Evolutionary conservation across 73 alveolate genomes (phyloP).

Genomic region (Paramecium sonneborni): DNA sequence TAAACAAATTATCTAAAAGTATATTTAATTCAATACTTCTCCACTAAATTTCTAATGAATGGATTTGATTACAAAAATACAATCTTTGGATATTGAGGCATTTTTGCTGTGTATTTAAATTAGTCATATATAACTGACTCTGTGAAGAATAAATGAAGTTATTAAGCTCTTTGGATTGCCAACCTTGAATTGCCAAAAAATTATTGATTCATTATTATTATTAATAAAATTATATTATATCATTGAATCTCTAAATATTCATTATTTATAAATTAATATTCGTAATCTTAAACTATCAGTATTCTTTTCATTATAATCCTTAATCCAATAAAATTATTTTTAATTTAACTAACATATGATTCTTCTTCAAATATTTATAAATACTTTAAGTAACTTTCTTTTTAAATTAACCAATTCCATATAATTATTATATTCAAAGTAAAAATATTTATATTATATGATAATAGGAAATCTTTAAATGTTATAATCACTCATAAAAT

Average conservation of each 20-base stretch:
- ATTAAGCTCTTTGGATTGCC: background rate
- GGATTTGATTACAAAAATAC: constrained; percentile 6
- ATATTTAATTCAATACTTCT: background rate
- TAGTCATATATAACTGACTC: background rate
- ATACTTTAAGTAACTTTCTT: too few relatives aligned
- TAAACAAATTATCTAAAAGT: background rate
- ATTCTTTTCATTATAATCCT: too few relatives aligned
- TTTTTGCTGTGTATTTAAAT: background rate
- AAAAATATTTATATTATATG: too few relatives aligned
- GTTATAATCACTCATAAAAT: too few relatives aligned
- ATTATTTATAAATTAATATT: background rate
- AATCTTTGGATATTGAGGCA: constrained; percentile 49
- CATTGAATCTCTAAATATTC: background rate
- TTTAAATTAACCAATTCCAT: too few relatives aligned
- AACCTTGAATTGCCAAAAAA: constrained; percentile 4
- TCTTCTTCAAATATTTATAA: too few relatives aligned
- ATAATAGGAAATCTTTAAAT: too few relatives aligned
- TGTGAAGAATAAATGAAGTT: constrained; percentile 8
- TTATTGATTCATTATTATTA: constrained; percentile 35
- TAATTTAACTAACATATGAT: too few relatives aligned
- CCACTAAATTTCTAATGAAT: constrained; percentile 1
- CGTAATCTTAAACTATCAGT: background rate
- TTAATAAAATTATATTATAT: background rate
- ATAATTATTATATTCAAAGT: too few relatives aligned
- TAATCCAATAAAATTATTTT: too few relatives aligned